A percentile compares a stretch with the other conserved stretches of the same genome.
These are phyloP conservation scores for Brassica hybrid DNA, from an alignment of 441 rosid genomes.

Conservation along the genomic window DNA sequence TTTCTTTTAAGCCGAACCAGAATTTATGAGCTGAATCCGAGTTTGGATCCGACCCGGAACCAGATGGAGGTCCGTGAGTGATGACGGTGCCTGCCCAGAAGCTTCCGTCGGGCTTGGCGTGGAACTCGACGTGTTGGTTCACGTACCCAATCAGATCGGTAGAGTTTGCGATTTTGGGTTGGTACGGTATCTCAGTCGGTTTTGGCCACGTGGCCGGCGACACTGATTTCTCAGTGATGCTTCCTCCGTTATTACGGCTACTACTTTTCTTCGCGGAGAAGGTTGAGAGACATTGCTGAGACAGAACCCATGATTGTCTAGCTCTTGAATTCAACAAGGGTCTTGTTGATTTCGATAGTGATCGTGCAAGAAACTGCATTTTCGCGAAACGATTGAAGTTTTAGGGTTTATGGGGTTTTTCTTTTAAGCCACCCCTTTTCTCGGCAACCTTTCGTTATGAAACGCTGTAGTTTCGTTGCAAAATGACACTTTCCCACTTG, in stretches of 20 bases:
- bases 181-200: conserved; percentile 59
- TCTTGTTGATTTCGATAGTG: conserved; percentile 30
- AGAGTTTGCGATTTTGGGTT: conserved; percentile 57
- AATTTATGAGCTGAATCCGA: conserved; percentile 24
- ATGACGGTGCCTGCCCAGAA: conserved; percentile 63
- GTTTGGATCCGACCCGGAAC: conserved; percentile 27
- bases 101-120: conserved; percentile 51
- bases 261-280: neutral
- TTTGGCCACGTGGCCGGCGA: conserved; percentile 37
- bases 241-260: conserved; percentile 2
- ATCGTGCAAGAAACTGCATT: conserved; percentile 43
- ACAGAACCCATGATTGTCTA: conserved; percentile 32
- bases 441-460: neutral
- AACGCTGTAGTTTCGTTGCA: neutral
- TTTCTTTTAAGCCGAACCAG: conserved; percentile 20
- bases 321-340: conserved; percentile 20
- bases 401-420: conserved; percentile 36
- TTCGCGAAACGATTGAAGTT: neutral
- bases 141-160: conserved; percentile 52
- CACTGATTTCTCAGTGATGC: neutral
- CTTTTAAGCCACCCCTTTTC: neutral
- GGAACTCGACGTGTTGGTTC: conserved; percentile 49
- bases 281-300: conserved; percentile 32
- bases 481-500: neutral
- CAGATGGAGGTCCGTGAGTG: conserved; percentile 44